phyloP scores from a whole-genome alignment of 352 stramenopile species.

The Globisporangium takayamanum region DNA sequence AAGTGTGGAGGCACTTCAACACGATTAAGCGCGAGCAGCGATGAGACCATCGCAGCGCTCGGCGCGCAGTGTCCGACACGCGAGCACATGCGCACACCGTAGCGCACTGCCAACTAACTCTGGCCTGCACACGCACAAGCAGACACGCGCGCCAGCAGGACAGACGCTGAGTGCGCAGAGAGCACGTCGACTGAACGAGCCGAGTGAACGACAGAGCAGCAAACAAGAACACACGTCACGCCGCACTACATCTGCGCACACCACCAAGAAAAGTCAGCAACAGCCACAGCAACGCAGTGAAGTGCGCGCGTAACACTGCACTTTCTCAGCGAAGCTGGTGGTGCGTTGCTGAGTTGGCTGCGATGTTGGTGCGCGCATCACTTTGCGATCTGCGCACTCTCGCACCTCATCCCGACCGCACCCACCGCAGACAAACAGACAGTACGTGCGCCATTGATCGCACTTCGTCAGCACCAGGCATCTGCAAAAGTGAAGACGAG shows the following conservation, averaged over 20 bases:
- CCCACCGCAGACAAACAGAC: not conserved
- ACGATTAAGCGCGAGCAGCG: too few relatives aligned
- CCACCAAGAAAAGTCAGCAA: not conserved
- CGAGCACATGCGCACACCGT: too few relatives aligned
- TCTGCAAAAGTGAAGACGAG: not conserved
- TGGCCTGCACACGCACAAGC: not conserved
- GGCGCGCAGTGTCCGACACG: too few relatives aligned
- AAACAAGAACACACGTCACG: too few relatives aligned
- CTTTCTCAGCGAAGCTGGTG: conserved; percentile 10
- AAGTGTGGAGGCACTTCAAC: too few relatives aligned
- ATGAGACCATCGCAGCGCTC: too few relatives aligned
- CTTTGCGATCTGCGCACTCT: conserved; percentile 6
- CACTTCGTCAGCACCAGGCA: not conserved
- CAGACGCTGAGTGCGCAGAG: not conserved
- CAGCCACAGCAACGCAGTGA: not conserved
- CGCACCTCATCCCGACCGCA: conserved; percentile 3
- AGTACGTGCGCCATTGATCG: not conserved
- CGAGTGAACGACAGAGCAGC: not conserved
- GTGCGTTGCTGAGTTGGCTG: conserved; percentile 2
- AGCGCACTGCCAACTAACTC: not conserved
- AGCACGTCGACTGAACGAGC: not conserved
- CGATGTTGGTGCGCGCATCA: conserved; percentile 2
- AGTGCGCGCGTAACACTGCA: conserved; percentile 1
- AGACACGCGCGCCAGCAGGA: not conserved
- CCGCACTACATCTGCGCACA: not conserved